These are phyloP conservation scores for Akanthomyces dipterigenus DNA, from an alignment of 2,329 filamentous ascomycete genomes.

Conservation along the genomic window DNA sequence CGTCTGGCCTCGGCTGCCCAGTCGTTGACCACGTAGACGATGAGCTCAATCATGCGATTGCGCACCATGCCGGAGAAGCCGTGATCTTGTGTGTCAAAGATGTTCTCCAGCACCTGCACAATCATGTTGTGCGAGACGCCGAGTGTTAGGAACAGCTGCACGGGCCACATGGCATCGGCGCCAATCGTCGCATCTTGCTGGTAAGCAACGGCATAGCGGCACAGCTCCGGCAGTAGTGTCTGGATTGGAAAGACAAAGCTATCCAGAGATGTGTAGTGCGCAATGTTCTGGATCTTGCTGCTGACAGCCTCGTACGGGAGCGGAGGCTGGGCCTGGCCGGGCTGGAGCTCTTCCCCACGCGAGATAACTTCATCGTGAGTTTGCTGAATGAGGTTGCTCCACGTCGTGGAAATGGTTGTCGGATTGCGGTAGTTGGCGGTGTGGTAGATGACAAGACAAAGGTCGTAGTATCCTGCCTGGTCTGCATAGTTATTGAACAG, in stretches of 20 bases:
- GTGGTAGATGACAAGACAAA: constrained; percentile 89
- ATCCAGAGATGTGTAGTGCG: constrained; percentile 57
- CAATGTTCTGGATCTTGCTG: constrained; percentile 56
- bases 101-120: constrained; percentile 47
- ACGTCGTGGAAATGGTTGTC: constrained; percentile 75
- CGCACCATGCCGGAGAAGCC: constrained; percentile 48
- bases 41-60: constrained; percentile 48
- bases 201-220: constrained; percentile 53
- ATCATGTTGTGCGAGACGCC: constrained; percentile 52
- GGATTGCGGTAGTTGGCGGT: constrained; percentile 85
- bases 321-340: constrained; percentile 32
- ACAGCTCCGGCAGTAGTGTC: constrained; percentile 54
- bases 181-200: constrained; percentile 52
- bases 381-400: constrained; percentile 72
- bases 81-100: constrained; percentile 53
- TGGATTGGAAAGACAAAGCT: constrained; percentile 61
- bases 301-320: constrained; percentile 66
- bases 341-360: constrained; percentile 35
- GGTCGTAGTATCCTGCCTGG: constrained; percentile 85
- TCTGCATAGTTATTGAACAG: constrained; percentile 93
- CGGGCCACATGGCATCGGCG: constrained; percentile 51
- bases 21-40: constrained; percentile 40
- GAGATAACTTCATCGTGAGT: constrained; percentile 53
- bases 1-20: constrained; percentile 46
- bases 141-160: constrained; percentile 48